These are phyloP conservation scores for Plasmodium gallinaceum DNA, from an alignment of 169 alveolate genomes.

Conservation along the genomic window DNA sequence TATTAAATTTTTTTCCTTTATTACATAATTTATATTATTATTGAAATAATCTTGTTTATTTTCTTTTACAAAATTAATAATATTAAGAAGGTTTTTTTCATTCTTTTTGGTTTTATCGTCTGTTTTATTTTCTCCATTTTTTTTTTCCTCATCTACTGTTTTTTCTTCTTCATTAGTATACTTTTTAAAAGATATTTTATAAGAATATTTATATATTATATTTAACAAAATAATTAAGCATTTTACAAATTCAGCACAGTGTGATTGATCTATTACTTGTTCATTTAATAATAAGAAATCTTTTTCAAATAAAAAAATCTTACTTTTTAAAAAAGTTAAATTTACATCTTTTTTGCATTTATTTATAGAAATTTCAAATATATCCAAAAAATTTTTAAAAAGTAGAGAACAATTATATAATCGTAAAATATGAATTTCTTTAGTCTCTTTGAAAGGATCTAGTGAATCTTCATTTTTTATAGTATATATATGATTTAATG, in stretches of 20 bases:
- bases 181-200: slow-evolving; percentile 22
- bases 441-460: too few species aligned
- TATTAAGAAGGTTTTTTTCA: slow-evolving; percentile 1
- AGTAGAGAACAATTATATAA: slow-evolving; percentile 17
- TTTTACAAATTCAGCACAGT: slow-evolving; percentile 25
- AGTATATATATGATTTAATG: background rate
- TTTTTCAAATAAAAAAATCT: slow-evolving; percentile 31
- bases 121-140: background rate
- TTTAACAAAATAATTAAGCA: slow-evolving; percentile 47
- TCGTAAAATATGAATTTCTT: slow-evolving; percentile 5
- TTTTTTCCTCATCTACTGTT: background rate
- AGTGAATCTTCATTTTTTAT: background rate
- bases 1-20: slow-evolving; percentile 20
- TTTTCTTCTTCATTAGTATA: slow-evolving; percentile 6
- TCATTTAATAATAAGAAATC: slow-evolving; percentile 19
- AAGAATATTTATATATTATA: slow-evolving; percentile 28
- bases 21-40: slow-evolving; percentile 7
- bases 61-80: slow-evolving; percentile 43
- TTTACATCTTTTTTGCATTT: slow-evolving; percentile 37
- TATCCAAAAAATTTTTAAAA: slow-evolving; percentile 30
- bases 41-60: slow-evolving; percentile 30
- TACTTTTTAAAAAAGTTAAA: slow-evolving; percentile 52
- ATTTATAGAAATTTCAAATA: slow-evolving; percentile 26
- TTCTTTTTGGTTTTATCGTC: background rate
- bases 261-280: background rate